Base-by-base conservation (phyloP, 306 rosid species). In the Trifolium pratense region DNA sequence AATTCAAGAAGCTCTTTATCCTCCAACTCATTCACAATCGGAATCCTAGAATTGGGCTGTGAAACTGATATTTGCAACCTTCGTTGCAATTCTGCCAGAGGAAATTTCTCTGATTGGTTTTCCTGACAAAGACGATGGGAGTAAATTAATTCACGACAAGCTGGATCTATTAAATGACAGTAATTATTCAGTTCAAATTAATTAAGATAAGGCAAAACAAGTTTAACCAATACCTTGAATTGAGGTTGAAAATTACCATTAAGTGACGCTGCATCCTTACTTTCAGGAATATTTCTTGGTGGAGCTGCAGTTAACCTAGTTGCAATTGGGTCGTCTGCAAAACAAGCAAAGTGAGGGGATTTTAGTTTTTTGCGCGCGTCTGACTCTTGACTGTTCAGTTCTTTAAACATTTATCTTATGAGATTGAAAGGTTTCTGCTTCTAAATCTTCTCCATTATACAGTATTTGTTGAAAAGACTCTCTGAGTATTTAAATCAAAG, bases 301-400 rank as follows among this genome's bases (percentile, higher is more conserved):
- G 92, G 85, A 83, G 87, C 48, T 60, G 87, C 81, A 63, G 75
- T 81, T 80, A 84, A 64, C 77, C 95, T 90, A 85, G 85, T 87
- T 66, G 93, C 87, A 78, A 94, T 89, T 16, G 98, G 91, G 71
- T 93, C 98, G 76, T 85, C 98, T 93, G 80, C 65, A 62, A 61
- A 86, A 65, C 58, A 82, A 61, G 78, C 53, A 68, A 75, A 52
- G 60, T 31, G 39, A 73, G 56, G 20, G 75, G 20, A 71, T 58
- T 73, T 68, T 32, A 66, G 37, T 75, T 40, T 48, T 60, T 25
- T 46, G 32, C n/a, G 77, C 29, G 43, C 84, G 18, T 29, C 46
- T 63, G 70, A 62, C 51, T 11, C 5, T 72, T 26, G 70, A 80
- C 32, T 32, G 68, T 70, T 63, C 16, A 34, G 73, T 68, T 64